Conservation (phyloP, 129 eudicot species). For the Artemisia argyi region DNA sequence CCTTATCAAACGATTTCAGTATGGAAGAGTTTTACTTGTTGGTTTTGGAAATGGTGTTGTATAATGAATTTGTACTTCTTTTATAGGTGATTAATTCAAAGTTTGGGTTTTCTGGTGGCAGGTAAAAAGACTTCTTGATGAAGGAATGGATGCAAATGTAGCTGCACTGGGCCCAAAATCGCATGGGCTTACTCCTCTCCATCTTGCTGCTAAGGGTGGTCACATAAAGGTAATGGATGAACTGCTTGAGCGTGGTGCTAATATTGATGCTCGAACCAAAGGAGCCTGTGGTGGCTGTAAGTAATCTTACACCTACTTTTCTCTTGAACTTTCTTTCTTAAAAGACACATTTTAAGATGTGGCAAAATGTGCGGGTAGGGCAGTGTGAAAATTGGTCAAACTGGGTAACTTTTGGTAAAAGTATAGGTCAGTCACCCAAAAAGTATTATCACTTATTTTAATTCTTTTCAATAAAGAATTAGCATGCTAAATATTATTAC, state of each 20-base stretch:
- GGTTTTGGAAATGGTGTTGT: background rate
- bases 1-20: no score
- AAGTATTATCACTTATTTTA: no score
- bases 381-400: no score
- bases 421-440: no score
- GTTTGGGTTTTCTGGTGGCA: background rate
- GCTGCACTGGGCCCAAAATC: slow-evolving; percentile 85
- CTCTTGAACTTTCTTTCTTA: background rate
- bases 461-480: no score
- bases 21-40: background rate
- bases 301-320: slow-evolving; percentile 24
- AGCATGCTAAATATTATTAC: no score
- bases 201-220: slow-evolving; percentile 97
- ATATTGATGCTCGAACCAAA: slow-evolving; percentile 93
- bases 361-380: no score
- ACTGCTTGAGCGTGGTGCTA: slow-evolving; percentile 86
- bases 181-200: slow-evolving; percentile 90
- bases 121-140: slow-evolving; percentile 1
- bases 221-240: slow-evolving; percentile 86
- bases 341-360: background rate
- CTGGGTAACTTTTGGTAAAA: no score
- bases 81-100: background rate
- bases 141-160: slow-evolving; percentile 47
- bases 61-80: background rate
- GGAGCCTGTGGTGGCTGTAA: slow-evolving; percentile 97